Conservation (phyloP, 106 monocot genomes). For the Acorus gramineus region DNA sequence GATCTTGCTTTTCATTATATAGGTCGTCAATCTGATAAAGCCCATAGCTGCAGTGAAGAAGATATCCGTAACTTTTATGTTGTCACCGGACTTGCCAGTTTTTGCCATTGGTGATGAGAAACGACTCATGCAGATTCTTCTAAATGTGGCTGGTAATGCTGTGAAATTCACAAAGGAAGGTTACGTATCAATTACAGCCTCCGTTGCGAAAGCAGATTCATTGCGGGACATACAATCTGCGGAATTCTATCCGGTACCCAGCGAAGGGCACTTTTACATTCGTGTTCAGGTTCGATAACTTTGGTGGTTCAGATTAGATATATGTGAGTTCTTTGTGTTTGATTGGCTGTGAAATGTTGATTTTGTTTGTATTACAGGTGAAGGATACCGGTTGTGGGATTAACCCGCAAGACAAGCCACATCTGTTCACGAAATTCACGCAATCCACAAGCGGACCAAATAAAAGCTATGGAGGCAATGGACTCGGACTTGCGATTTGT, state of each 20-base stretch:
- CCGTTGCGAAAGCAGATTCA: conserved; percentile 48
- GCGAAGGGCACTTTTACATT: conserved; percentile 64
- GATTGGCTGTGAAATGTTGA: not conserved
- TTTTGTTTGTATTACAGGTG: conserved; percentile 38
- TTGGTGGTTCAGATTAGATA: too few species aligned
- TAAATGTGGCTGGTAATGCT: conserved; percentile 83
- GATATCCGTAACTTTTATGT: conserved; percentile 31
- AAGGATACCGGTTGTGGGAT: conserved; percentile 91
- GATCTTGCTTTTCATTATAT: conserved; percentile 7
- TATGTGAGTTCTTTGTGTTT: too few species aligned
- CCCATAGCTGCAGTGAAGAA: conserved; percentile 79
- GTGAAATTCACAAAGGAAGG: conserved; percentile 91
- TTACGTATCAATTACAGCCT: conserved; percentile 50
- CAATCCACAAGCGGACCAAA: conserved; percentile 37
- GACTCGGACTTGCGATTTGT: conserved; percentile 89
- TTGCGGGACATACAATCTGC: conserved; percentile 40
- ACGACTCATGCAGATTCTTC: conserved; percentile 55
- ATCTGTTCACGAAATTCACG: conserved; percentile 73
- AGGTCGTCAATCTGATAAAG: conserved; percentile 88
- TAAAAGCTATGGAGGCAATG: conserved; percentile 44
- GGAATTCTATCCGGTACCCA: conserved; percentile 42
- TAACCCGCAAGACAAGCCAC: conserved; percentile 63
- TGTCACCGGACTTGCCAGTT: conserved; percentile 65
- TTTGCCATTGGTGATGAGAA: conserved; percentile 81
- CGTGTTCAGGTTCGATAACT: conserved; percentile 54